A percentile compares a stretch with the other conserved stretches of the same genome.
Evolutionary conservation across 2,329 filamentous ascomycete genomes (phyloP).

Genomic region (Pseudogymnoascus sp.): DNA sequence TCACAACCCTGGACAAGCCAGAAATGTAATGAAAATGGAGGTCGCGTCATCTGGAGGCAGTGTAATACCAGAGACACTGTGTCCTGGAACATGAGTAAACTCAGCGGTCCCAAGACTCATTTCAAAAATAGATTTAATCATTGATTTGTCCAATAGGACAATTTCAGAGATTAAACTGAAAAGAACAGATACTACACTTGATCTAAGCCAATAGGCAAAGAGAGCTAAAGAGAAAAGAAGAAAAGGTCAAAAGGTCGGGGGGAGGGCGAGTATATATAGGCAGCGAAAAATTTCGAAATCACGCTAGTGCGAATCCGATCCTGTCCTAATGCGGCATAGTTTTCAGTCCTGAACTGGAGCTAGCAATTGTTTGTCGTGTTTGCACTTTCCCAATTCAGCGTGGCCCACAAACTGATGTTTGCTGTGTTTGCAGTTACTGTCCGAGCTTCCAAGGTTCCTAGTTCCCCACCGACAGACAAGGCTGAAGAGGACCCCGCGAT

Average conservation of each 20-base stretch:
- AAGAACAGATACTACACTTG: slow-evolving; percentile 96
- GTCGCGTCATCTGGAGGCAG: slow-evolving; percentile 67
- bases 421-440: background rate
- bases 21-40: slow-evolving; percentile 47
- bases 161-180: slow-evolving; percentile 96
- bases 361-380: slow-evolving; percentile 5
- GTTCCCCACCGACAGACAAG: background rate
- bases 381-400: background rate
- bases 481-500: background rate
- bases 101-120: slow-evolving; percentile 50
- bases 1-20: slow-evolving; percentile 47
- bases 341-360: background rate
- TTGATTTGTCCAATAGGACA: slow-evolving; percentile 58
- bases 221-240: slow-evolving; percentile 38
- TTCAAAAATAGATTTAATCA: slow-evolving; percentile 80
- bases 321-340: background rate
- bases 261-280: slow-evolving; percentile 3
- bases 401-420: background rate
- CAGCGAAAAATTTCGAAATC: background rate
- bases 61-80: slow-evolving; percentile 73
- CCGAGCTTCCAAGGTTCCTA: background rate
- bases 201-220: slow-evolving; percentile 68
- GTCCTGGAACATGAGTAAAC: slow-evolving; percentile 60
- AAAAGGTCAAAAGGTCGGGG: background rate
- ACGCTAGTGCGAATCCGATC: background rate